Base-by-base conservation (phyloP, 2,329 filamentous ascomycete species). In the Colletotrichum cereale region DNA sequence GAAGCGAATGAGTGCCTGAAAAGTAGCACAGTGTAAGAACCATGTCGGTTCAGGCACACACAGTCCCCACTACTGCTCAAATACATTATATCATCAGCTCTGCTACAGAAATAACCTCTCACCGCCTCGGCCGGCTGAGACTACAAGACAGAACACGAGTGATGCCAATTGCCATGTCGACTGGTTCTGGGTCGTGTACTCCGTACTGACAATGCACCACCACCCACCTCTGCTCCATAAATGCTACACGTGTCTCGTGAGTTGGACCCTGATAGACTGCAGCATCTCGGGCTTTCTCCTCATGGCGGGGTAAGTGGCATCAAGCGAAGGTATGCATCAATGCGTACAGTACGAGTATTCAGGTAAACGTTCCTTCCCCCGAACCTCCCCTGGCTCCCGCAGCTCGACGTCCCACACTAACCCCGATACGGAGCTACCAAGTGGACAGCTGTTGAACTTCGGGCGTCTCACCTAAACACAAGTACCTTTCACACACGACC, bases 391-490 rank as follows among this genome's bases (percentile, higher is more conserved):
- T 72, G 66, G 36, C 68, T 50, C 18, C 36, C 44, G 36, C 58
- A 62, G 52, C 57, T 63, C 16, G 31, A 56, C 40, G 40, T 26
- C 47, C 11, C 7, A 36, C 67, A 58, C 74, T 74, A 75, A 68
- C 48, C 73, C 74, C 16, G 55, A 73, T 65, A 24, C 21, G 66
- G 71, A 73, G 71, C 73, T 74, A 53, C 42, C 73, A 76, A 78
- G 74, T 71, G 76, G 76, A 76, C 77, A 78, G 76, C 76, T 78
- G 75, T 73, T 71, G 73, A 64, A 72, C 58, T 69, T 63, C n/a
- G 26, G 69, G 52, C 64, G 55, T 72, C 66, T 71, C 62, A 60
- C 66, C 56, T 56, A 55, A 21, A 29, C 36, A 21, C 40, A 40
- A 65, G 53, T 73, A 64, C 50, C 55, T 57, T 4, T 40, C 47